Conservation (phyloP, 2,329 filamentous ascomycete species). For the Cercospora sp. region DNA sequence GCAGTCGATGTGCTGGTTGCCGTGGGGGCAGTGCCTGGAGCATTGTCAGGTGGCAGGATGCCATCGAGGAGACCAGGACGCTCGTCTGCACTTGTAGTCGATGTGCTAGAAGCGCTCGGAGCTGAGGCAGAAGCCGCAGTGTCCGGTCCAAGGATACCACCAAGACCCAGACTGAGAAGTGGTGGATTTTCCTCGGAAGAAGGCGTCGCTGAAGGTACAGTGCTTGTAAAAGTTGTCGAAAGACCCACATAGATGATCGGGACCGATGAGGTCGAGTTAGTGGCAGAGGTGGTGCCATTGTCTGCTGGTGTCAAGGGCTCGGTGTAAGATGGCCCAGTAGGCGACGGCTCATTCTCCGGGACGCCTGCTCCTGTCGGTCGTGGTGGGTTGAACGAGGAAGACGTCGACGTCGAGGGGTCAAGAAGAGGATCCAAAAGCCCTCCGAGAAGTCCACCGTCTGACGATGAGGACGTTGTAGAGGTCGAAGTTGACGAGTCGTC, state of each 20-base stretch:
- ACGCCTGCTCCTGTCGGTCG: constrained; percentile 11
- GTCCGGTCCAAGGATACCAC: constrained; percentile 5
- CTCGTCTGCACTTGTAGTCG: neutral
- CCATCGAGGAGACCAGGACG: neutral
- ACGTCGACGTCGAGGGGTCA: constrained; percentile 10
- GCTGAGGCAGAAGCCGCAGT: neutral
- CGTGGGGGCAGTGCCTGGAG: neutral
- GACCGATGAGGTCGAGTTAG: constrained; percentile 18
- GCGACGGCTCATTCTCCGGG: neutral
- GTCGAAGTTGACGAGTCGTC: neutral
- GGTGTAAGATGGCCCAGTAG: neutral
- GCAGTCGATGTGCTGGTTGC: neutral
- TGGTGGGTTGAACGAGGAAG: constrained; percentile 13
- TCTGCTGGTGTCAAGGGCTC: neutral
- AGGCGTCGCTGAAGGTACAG: constrained; percentile 1
- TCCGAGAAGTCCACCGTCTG: constrained; percentile 1
- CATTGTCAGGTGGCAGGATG: constrained; percentile 5
- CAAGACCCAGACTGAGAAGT: neutral
- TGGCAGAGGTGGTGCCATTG: constrained; percentile 9
- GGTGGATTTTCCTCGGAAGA: neutral
- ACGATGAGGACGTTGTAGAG: constrained; percentile 10
- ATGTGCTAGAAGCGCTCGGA: neutral
- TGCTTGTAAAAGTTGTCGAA: constrained; percentile 11
- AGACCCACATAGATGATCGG: constrained; percentile 38
- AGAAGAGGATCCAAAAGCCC: constrained; percentile 7